Base-by-base conservation (phyloP, 2,329 filamentous ascomycete genomes). In the Botrytis medusae region DNA sequence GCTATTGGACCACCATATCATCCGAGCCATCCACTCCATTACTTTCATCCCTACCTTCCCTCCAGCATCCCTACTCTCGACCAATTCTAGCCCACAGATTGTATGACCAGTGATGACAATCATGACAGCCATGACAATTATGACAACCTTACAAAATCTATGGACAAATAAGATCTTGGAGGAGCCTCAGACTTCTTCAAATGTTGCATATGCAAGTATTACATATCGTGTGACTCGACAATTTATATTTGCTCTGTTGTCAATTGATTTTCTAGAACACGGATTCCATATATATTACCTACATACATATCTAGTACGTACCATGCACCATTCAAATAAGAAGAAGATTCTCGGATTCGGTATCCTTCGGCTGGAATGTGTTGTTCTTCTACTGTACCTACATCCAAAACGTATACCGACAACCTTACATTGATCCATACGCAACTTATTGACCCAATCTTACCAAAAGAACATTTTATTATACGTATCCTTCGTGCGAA, bases 241-340 rank as follows among this genome's bases (percentile, higher is more conserved):
- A 64, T 44, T 64, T 46, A 46, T 8, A 51, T 40, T 54, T 67
- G 64, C 44, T 67, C 64, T 67, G 64, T 54, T 67, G 64, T 51
- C 64, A 67, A 37, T 65, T 37, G n/a, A 32, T 48, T 48, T 46
- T 42, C 25, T n/a, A 51, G 48, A 64, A 48, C 32, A 46, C 40
- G 18, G n/a, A 34, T 42, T 8, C 22, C 34, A 63, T 29, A 44
- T 22, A 44, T 20, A 32, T 18, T 44, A 40, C 16, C 12, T 44
- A 44, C 61, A 32, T 40, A 44, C 40, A 64, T 64, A 14, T 37
- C 34, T 25, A n/a, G 48, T 51, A n/a, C 48, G 48, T 5, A n/a
- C 48, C 48, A 51, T 2, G 14, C 12, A 20, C 54, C 54, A 57
- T 57, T 32, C 29, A 32, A 32, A 32, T 4, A 20, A 4, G 54